phyloP scores from a whole-genome alignment of 1,284 basidiomycete genomes.

The Inonotus hispidus region DNA sequence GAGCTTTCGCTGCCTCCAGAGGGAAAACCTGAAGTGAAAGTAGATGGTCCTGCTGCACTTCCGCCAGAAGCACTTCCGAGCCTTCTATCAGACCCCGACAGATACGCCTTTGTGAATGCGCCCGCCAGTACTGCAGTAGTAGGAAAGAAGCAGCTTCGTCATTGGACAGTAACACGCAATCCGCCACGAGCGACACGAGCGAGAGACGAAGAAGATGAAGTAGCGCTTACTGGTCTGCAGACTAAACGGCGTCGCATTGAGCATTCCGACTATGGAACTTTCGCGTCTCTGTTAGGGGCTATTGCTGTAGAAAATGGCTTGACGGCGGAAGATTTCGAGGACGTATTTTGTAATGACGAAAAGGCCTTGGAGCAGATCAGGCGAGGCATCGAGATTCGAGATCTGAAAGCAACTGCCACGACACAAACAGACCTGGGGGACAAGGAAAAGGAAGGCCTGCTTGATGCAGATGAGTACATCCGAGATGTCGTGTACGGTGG shows the following conservation, averaged over 20 bases:
- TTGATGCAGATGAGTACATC: constrained; percentile 62
- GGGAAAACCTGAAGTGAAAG: constrained; percentile 15
- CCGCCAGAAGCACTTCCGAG: neutral
- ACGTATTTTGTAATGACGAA: constrained; percentile 31
- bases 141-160: constrained; percentile 25
- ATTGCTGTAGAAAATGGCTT: constrained; percentile 44
- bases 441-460: constrained; percentile 31
- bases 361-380: constrained; percentile 30
- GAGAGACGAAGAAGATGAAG: constrained; percentile 51
- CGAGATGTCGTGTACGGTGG: constrained; percentile 71
- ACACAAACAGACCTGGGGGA: constrained; percentile 14
- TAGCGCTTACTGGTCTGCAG: constrained; percentile 26
- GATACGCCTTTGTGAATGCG: constrained; percentile 2
- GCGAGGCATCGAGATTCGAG: constrained; percentile 23
- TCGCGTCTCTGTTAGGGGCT: constrained; percentile 43
- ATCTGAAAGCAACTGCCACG: neutral
- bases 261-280: constrained; percentile 55
- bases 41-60: constrained; percentile 4
- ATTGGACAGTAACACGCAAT: constrained; percentile 40
- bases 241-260: constrained; percentile 46
- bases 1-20: constrained; percentile 10
- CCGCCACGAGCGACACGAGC: constrained; percentile 39
- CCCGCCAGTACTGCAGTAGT: neutral
- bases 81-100: constrained; percentile 10
- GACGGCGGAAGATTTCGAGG: constrained; percentile 32